Evolutionary conservation across 345 rosid species (phyloP).

Genomic region (Eucalyptus marginata): DNA sequence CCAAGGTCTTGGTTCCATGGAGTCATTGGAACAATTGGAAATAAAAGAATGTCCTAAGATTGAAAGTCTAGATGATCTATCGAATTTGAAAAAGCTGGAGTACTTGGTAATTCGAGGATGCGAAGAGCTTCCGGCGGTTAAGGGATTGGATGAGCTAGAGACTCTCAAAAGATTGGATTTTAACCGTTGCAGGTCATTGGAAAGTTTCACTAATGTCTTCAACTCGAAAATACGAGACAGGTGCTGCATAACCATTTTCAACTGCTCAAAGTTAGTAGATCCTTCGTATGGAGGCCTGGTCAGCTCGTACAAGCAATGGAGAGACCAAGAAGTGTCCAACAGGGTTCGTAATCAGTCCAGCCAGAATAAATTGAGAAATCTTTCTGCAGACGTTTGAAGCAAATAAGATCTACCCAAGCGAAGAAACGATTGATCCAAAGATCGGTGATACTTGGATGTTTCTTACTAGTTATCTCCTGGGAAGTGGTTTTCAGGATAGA

Average conservation of each 20-base stretch:
- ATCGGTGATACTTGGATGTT: not conserved
- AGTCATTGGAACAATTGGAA: not conserved
- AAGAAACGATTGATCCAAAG: not conserved
- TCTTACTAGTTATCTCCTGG: accelerated
- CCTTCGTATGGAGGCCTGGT: not conserved
- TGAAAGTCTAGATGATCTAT: not conserved
- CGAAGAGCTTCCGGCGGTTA: not conserved
- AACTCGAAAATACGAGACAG: not conserved
- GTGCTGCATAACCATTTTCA: not conserved
- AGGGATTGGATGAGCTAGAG: not conserved
- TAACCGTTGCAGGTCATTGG: not conserved
- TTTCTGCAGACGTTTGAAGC: not conserved
- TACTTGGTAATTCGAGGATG: not conserved
- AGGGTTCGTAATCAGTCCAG: not conserved
- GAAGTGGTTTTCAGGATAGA: not conserved
- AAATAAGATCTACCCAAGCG: not conserved
- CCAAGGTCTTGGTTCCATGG: not conserved
- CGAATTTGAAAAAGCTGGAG: not conserved
- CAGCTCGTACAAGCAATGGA: not conserved
- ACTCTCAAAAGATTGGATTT: not conserved
- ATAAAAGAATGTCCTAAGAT: not conserved
- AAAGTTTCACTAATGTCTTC: not conserved
- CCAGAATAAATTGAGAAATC: not conserved
- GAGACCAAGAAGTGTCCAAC: not conserved
- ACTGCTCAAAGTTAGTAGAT: not conserved